These are phyloP conservation scores for Cystobasidiaceae sp. DNA, from an alignment of 1,284 basidiomycete species.

Conservation along the genomic window DNA sequence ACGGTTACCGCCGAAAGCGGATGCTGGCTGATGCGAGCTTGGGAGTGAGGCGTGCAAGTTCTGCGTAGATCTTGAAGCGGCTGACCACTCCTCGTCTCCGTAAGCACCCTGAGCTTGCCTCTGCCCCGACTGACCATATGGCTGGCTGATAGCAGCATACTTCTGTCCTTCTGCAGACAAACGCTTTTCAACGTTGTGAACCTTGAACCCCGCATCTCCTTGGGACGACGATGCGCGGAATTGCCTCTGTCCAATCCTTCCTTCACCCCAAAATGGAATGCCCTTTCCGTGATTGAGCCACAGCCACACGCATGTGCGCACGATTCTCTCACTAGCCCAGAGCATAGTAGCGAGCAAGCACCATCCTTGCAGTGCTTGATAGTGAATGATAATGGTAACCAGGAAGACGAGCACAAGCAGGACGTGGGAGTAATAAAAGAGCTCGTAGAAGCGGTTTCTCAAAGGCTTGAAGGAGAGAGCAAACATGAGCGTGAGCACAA, in stretches of 20 bases:
- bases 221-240: background rate
- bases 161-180: slow-evolving; percentile 28
- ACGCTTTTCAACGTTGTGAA: slow-evolving; percentile 28
- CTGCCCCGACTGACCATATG: background rate
- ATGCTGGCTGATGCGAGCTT: too few relatives aligned
- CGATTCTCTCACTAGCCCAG: slow-evolving; percentile 63
- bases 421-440: slow-evolving; percentile 69
- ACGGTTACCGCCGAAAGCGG: too few relatives aligned
- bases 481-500: slow-evolving; percentile 63
- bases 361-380: slow-evolving; percentile 49
- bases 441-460: slow-evolving; percentile 65
- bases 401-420: slow-evolving; percentile 61
- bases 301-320: slow-evolving; percentile 59
- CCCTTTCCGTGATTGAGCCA: slow-evolving; percentile 58
- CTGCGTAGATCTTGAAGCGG: slow-evolving; percentile 26
- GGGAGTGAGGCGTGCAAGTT: slow-evolving; percentile 8
- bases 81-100: slow-evolving; percentile 31
- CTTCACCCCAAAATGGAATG: slow-evolving; percentile 23
- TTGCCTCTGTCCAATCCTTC: slow-evolving; percentile 14
- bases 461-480: slow-evolving; percentile 61
- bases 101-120: background rate
- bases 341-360: slow-evolving; percentile 54
- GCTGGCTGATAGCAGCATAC: slow-evolving; percentile 4
- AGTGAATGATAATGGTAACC: slow-evolving; percentile 61
- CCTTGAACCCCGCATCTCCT: slow-evolving; percentile 19